Evolutionary conservation across 768 basidiomycete genomes (phyloP).

Genomic region (Cystobasidium tubakii): DNA sequence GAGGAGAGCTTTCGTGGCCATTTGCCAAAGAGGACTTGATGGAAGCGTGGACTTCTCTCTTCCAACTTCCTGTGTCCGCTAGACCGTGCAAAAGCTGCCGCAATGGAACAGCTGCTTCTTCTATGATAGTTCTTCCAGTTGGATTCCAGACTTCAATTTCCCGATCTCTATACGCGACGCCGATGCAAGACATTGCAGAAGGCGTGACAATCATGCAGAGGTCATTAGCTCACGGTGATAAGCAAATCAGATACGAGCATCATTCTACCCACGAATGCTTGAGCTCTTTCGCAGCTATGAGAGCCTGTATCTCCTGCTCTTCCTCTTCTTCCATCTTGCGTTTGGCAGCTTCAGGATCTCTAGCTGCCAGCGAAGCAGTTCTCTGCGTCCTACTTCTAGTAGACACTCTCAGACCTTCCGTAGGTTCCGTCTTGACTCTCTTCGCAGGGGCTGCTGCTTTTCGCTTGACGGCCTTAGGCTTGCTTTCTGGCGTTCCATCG

Average conservation of each 20-base stretch:
- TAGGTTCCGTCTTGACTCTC: background rate
- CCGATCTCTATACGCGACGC: conserved; percentile 29
- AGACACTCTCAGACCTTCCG: background rate
- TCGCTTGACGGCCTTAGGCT: background rate
- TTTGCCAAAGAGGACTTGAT: background rate
- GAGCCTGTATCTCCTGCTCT: background rate
- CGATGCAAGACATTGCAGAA: background rate
- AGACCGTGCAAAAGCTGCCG: background rate
- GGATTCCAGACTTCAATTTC: conserved; percentile 33
- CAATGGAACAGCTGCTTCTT: conserved; percentile 6
- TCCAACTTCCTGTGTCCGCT: conserved; percentile 9
- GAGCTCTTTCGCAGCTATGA: conserved; percentile 4
- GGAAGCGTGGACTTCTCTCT: background rate
- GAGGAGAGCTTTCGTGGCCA: background rate
- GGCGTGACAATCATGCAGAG: too few relatives aligned
- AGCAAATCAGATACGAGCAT: too few relatives aligned
- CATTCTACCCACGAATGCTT: conserved; percentile 33
- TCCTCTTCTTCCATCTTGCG: conserved; percentile 36
- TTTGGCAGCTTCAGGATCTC: conserved; percentile 30
- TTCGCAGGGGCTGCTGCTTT: background rate
- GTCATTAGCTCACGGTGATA: too few relatives aligned
- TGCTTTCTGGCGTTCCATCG: conserved; percentile 1
- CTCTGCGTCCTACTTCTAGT: conserved; percentile 10
- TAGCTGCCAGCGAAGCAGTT: conserved; percentile 12
- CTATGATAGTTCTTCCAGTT: conserved; percentile 14